A percentile compares a stretch with the other conserved stretches of the same genome.
phyloP scores from a whole-genome alignment of 1,284 basidiomycete species.

The Testicularia cyperi region DNA sequence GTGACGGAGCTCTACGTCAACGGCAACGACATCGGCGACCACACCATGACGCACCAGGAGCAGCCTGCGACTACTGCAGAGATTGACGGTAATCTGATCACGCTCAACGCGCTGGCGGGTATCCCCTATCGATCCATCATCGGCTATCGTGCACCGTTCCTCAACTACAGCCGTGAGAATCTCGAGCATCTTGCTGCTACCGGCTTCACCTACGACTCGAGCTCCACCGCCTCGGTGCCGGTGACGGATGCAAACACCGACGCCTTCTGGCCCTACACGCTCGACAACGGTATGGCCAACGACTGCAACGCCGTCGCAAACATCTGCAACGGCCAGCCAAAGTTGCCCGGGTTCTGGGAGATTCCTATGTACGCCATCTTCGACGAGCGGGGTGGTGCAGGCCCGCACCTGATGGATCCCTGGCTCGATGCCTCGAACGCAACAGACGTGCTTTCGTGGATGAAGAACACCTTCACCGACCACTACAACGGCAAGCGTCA shows the following conservation, averaged over 20 bases:
- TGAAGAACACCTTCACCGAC: slow-evolving; percentile 73
- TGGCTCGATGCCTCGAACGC: slow-evolving; percentile 67
- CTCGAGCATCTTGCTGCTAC: slow-evolving; percentile 66
- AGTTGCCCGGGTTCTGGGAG: slow-evolving; percentile 68
- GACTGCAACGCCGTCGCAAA: slow-evolving; percentile 68
- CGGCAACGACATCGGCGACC: slow-evolving; percentile 83
- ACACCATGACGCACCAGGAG: slow-evolving; percentile 79
- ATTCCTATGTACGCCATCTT: slow-evolving; percentile 49
- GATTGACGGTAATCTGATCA: slow-evolving; percentile 76
- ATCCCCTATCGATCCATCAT: slow-evolving; percentile 71
- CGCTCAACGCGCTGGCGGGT: slow-evolving; percentile 76
- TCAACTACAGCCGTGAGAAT: slow-evolving; percentile 70
- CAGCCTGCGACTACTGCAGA: slow-evolving; percentile 65
- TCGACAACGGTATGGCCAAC: slow-evolving; percentile 72
- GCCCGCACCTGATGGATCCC: slow-evolving; percentile 73
- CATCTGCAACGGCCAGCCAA: slow-evolving; percentile 72
- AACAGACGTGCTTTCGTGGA: slow-evolving; percentile 68
- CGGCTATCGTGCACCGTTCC: slow-evolving; percentile 78
- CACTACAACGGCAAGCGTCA: slow-evolving; percentile 70
- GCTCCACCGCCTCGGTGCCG: slow-evolving; percentile 69
- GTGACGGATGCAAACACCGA: slow-evolving; percentile 72
- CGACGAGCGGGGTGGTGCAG: slow-evolving; percentile 37
- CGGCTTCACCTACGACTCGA: slow-evolving; percentile 75
- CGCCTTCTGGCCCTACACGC: slow-evolving; percentile 65
- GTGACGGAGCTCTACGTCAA: slow-evolving; percentile 82